Base-by-base conservation (phyloP, 2,329 filamentous ascomycete genomes). In the Grosmannia serpens region DNA sequence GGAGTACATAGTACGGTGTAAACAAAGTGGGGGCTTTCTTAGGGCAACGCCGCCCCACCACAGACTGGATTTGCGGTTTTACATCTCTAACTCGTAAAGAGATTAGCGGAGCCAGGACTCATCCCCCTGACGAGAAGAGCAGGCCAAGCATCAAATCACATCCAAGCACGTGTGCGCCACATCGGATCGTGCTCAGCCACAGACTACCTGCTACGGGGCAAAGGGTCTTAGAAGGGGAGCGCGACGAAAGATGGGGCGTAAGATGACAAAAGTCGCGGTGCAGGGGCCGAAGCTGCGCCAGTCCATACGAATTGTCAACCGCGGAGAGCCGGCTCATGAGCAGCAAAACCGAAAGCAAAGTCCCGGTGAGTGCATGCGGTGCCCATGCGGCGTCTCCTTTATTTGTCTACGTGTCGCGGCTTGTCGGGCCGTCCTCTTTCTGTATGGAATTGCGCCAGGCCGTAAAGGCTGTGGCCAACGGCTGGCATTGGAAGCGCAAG, bases 281-380 rank as follows among this genome's bases (percentile, higher is more conserved):
- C 49, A 41, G 44, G 51, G 57, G 33, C 46, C 53, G 38, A 57
- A 17, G 46, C 15, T 59, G 51, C 60, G 60, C 55, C 59, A 59
- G 56, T 59, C 60, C n/a, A 56, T 56, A n/a, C 55, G 58, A 17
- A 58, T 61, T 53, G 46, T 56, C 52, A 50, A 56, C 53, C 58
- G 60, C 35, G 31, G 22, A 27, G 51, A 58, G 15, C 35, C 51
- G 41, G 38, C 13, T 41, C 31, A 50, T 29, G 29, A 59, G 17
- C 41, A 52, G n/a, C 24, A 50, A 24, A 35, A 29, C 22, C 17
- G 4, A 26, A 35, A 24, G 29, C n/a, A 53, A 15, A 49, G 41
- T 26, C 2, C 8, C 22, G 44, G 50, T 57, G 26, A 44, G 47
- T 33, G 9, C 50, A 3, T 20, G 20, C 29, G 17, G 20, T 13